Evolutionary conservation across 768 basidiomycete species (phyloP).

Genomic region (Mycena haematopus): DNA sequence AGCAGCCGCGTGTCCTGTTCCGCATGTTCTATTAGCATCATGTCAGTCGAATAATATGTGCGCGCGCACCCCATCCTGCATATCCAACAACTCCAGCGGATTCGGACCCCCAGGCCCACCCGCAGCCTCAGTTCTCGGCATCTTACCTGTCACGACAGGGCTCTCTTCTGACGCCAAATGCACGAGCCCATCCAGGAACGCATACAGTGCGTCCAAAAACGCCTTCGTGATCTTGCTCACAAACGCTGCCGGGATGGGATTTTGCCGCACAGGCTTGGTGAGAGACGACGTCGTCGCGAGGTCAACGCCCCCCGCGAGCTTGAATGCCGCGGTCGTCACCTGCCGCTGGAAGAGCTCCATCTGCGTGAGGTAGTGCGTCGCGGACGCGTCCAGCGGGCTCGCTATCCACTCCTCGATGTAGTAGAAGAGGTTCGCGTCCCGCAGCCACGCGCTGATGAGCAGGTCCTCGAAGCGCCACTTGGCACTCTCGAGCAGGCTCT

Average conservation of each 20-base stretch:
- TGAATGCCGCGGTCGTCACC: constrained; percentile 76
- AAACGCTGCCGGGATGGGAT: constrained; percentile 66
- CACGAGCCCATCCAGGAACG: constrained; percentile 86
- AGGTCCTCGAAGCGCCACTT: constrained; percentile 91
- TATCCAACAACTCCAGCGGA: constrained; percentile 62
- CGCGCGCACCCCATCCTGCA: constrained; percentile 63
- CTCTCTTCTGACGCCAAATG: constrained; percentile 78
- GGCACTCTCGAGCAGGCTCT: constrained; percentile 77
- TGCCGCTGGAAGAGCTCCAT: constrained; percentile 85
- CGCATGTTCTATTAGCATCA: neutral
- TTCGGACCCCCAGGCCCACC: constrained; percentile 47
- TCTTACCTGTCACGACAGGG: constrained; percentile 49
- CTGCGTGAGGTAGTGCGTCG: constrained; percentile 77
- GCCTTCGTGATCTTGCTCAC: constrained; percentile 79
- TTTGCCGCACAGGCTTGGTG: constrained; percentile 62
- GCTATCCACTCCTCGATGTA: constrained; percentile 86
- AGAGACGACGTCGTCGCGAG: constrained; percentile 46
- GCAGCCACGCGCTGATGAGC: constrained; percentile 78
- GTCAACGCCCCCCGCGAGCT: constrained; percentile 81
- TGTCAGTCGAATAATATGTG: neutral
- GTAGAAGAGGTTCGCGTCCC: constrained; percentile 85
- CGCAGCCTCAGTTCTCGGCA: constrained; percentile 40
- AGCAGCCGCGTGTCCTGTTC: constrained; percentile 83
- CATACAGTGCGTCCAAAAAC: constrained; percentile 86
- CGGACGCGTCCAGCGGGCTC: constrained; percentile 63